phyloP scores from a whole-genome alignment of 2,329 filamentous ascomycete genomes.

The Ascochyta clinopodiicola region DNA sequence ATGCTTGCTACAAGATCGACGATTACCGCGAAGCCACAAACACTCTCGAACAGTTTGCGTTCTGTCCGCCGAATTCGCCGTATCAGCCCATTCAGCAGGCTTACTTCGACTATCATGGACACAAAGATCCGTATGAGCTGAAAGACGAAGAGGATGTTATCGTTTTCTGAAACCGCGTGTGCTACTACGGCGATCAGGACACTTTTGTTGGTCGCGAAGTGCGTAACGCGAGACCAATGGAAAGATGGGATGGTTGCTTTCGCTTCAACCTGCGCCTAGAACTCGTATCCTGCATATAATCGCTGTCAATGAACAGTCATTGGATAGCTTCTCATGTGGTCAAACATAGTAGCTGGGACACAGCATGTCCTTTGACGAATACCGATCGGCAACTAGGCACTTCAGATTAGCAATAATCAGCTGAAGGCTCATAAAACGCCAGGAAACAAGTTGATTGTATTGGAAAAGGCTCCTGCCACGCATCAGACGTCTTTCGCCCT shows the following conservation, averaged over 20 bases:
- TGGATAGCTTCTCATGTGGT: not conserved
- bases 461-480: not conserved
- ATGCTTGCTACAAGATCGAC: slow-evolving; percentile 44
- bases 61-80: slow-evolving; percentile 40
- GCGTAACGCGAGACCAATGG: not conserved
- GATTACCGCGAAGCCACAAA: slow-evolving; percentile 47
- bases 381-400: not conserved
- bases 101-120: slow-evolving; percentile 44
- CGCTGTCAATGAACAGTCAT: not conserved
- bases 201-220: not conserved
- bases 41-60: slow-evolving; percentile 44
- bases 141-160: slow-evolving; percentile 24
- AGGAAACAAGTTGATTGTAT: not conserved
- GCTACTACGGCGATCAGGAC: not conserved
- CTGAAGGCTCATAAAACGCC: not conserved
- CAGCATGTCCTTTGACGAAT: not conserved
- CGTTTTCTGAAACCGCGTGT: slow-evolving; percentile 19
- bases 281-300: not conserved
- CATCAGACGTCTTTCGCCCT: slow-evolving; percentile 2
- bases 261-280: not conserved
- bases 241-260: not conserved
- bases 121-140: slow-evolving; percentile 41
- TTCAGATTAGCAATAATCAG: not conserved
- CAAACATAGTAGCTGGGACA: slow-evolving; percentile 5
- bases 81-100: slow-evolving; percentile 38